phyloP scores from a whole-genome alignment of 768 basidiomycete species.

The Podaxis sp. region DNA sequence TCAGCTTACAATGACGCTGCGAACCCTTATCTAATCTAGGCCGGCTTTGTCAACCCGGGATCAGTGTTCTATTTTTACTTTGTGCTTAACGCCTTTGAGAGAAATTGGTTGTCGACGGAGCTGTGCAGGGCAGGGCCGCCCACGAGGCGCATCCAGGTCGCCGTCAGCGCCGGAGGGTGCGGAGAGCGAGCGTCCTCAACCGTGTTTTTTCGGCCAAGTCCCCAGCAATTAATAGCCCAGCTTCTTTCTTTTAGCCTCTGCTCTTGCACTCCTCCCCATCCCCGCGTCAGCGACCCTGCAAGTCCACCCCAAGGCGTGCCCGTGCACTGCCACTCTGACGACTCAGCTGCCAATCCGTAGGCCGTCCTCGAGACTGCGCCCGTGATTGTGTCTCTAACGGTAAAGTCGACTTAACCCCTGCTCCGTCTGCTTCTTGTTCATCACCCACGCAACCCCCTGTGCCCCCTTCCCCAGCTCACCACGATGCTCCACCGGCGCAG shows the following conservation, averaged over 20 bases:
- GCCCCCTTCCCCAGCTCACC: not conserved
- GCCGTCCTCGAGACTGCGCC: not conserved
- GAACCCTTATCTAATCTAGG: slow-evolving; percentile 9
- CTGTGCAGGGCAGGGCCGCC: not conserved
- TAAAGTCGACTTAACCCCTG: not conserved
- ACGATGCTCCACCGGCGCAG: slow-evolving; percentile 2
- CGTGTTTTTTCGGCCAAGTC: not conserved
- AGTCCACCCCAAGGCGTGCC: not conserved
- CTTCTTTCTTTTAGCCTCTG: not conserved
- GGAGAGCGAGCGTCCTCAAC: not conserved
- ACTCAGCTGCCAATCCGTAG: not conserved
- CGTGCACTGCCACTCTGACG: not conserved
- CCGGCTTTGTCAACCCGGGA: not conserved
- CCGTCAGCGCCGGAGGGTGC: slow-evolving; percentile 3
- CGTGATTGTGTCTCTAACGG: not conserved
- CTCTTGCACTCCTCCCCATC: not conserved
- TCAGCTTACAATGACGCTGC: not conserved
- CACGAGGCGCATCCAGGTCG: not conserved
- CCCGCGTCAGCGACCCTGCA: not conserved
- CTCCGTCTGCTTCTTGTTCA: not conserved
- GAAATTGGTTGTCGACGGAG: slow-evolving; percentile 10
- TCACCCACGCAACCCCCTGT: not conserved
- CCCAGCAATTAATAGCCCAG: not conserved
- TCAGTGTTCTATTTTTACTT: not conserved
- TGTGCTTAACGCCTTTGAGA: not conserved